These are phyloP conservation scores for Podosphaera xanthii DNA, from an alignment of 2,329 filamentous ascomycete genomes.

Conservation along the genomic window DNA sequence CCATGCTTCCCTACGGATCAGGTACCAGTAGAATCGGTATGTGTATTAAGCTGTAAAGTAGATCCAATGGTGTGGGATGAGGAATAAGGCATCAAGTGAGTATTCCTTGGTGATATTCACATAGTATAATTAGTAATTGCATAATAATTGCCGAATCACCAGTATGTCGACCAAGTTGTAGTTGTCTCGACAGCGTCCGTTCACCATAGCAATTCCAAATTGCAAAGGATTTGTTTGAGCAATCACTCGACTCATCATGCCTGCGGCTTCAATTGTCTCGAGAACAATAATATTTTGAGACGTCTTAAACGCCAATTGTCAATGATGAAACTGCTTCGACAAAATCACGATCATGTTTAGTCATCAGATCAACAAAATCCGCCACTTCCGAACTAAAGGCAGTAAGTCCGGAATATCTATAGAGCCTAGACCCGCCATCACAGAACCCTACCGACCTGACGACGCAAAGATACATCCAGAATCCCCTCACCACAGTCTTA, in stretches of 20 bases:
- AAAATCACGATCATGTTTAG: not conserved
- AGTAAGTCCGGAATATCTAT: not conserved
- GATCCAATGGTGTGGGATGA: too few relatives aligned
- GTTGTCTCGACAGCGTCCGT: not conserved
- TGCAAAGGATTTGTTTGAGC: not conserved
- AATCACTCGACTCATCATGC: not conserved
- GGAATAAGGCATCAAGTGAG: too few relatives aligned
- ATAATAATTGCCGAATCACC: not conserved
- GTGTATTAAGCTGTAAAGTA: too few relatives aligned
- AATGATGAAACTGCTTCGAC: not conserved
- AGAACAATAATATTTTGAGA: not conserved
- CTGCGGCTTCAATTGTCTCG: not conserved
- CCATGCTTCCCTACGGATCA: too few relatives aligned
- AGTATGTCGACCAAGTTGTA: not conserved
- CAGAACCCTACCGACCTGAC: not conserved
- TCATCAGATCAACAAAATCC: not conserved
- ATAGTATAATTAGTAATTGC: not conserved
- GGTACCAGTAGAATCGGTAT: too few relatives aligned
- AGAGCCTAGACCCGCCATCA: not conserved
- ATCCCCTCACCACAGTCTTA: not conserved
- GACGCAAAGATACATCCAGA: not conserved
- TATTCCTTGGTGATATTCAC: too few relatives aligned
- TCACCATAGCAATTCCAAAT: not conserved
- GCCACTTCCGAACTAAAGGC: not conserved
- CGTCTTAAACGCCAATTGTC: not conserved